Evolutionary conservation across 2,329 filamentous ascomycete genomes (phyloP).

Genomic region (Beauveria australis): DNA sequence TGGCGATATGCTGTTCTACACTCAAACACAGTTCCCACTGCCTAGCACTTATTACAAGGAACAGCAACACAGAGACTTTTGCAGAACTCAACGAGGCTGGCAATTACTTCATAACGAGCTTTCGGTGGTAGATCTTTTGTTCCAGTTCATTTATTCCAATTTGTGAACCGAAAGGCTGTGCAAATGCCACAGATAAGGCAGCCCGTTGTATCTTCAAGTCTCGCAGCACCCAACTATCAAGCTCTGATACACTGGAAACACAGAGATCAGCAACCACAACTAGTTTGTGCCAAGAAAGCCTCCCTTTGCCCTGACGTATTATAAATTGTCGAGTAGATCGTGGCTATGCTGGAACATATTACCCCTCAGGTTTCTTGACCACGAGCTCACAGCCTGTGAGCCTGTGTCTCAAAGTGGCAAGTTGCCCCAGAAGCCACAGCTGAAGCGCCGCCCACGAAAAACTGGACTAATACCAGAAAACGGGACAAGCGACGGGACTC

Average conservation of each 20-base stretch:
- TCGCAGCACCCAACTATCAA: neutral
- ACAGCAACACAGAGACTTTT: neutral
- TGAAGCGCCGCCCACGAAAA: neutral
- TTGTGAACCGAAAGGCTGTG: neutral
- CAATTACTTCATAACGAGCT: neutral
- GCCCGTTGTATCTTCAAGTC: neutral
- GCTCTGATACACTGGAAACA: neutral
- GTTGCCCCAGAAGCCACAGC: neutral
- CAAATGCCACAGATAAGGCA: neutral
- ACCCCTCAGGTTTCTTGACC: neutral
- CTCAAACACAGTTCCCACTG: neutral
- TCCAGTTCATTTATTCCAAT: neutral
- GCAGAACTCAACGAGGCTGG: neutral
- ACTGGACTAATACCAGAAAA: neutral
- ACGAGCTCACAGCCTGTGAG: neutral
- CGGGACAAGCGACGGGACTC: neutral
- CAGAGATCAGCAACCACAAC: neutral
- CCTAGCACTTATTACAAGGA: neutral
- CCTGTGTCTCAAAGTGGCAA: neutral
- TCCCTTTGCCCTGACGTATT: neutral
- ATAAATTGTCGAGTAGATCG: neutral
- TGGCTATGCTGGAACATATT: conserved; percentile 1
- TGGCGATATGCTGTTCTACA: neutral
- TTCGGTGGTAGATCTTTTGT: neutral
- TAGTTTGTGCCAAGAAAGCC: neutral